Conservation (phyloP, 1,284 basidiomycete genomes). For the Ustilago shanxiensis region DNA sequence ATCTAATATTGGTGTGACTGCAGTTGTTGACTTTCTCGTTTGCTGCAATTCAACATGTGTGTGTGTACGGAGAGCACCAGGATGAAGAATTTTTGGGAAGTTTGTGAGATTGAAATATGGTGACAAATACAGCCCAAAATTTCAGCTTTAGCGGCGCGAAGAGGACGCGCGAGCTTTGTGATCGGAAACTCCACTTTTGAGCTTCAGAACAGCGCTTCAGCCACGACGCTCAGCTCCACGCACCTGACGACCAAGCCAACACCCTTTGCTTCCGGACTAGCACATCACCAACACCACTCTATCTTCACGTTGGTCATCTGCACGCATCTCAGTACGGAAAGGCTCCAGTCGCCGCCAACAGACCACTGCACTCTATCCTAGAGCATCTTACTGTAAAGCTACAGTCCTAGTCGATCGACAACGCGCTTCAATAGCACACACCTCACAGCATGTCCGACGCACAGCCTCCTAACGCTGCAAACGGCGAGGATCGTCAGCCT, state of each 20-base stretch:
- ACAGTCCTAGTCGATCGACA: neutral
- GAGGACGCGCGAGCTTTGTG: slow-evolving; percentile 45
- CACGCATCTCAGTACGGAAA: neutral
- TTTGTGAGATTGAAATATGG: slow-evolving; percentile 9
- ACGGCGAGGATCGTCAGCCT: slow-evolving; percentile 26
- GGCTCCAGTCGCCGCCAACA: neutral
- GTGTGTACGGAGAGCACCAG: too few relatives aligned
- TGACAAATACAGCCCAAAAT: too few relatives aligned
- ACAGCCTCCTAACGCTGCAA: slow-evolving; percentile 31
- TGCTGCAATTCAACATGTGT: too few relatives aligned
- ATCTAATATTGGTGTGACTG: too few relatives aligned
- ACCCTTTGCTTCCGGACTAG: neutral
- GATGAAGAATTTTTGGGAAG: neutral
- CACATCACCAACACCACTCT: neutral
- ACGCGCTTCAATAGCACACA: neutral
- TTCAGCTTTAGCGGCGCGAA: slow-evolving; percentile 10
- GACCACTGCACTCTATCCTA: too few relatives aligned
- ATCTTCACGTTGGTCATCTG: neutral
- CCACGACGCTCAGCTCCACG: slow-evolving; percentile 22
- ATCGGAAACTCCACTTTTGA: slow-evolving; percentile 42
- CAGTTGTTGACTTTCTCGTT: too few relatives aligned
- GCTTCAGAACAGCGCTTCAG: slow-evolving; percentile 12
- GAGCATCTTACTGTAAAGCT: too few relatives aligned
- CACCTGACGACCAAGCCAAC: slow-evolving; percentile 4
- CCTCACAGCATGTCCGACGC: slow-evolving; percentile 40